Conservation (phyloP, 176 grass and related monocot species). For the Eragrostis curvula region DNA sequence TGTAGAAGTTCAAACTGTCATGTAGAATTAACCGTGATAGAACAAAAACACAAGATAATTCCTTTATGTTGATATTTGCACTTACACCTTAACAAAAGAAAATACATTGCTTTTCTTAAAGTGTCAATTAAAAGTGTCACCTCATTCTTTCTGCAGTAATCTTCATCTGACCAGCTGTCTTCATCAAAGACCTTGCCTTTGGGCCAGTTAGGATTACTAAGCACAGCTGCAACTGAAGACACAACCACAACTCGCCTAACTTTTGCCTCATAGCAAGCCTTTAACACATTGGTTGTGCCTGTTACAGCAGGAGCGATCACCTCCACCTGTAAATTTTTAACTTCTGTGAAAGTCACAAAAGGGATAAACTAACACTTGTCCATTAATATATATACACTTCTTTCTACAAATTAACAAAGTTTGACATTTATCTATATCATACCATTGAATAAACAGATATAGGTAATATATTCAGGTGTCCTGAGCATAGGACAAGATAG, state of each 20-base stretch:
- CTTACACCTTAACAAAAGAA: background rate
- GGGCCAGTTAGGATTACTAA: conserved; percentile 63
- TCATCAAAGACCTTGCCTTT: conserved; percentile 66
- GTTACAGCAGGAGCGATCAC: conserved; percentile 70
- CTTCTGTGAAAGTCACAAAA: background rate
- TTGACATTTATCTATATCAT: background rate
- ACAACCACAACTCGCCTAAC: conserved; percentile 76
- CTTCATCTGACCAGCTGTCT: conserved; percentile 74
- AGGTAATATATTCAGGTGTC: background rate
- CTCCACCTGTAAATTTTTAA: conserved; percentile 46
- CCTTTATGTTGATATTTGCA: background rate
- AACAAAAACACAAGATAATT: conserved; percentile 3
- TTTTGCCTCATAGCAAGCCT: conserved; percentile 68
- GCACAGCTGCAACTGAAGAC: conserved; percentile 50
- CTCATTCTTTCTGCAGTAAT: conserved; percentile 66
- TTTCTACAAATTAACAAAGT: background rate
- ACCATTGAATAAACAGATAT: background rate
- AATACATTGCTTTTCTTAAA: background rate
- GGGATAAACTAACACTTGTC: background rate
- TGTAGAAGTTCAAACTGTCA: background rate
- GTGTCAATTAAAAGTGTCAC: conserved; percentile 26
- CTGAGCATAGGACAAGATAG: background rate
- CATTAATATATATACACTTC: background rate
- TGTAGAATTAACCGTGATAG: background rate
- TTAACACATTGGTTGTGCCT: conserved; percentile 86